A percentile compares a stretch with the other conserved stretches of the same genome.
Conservation (phyloP, 805 yeast genomes). For the Schizosaccharomyces cryophilus region DNA sequence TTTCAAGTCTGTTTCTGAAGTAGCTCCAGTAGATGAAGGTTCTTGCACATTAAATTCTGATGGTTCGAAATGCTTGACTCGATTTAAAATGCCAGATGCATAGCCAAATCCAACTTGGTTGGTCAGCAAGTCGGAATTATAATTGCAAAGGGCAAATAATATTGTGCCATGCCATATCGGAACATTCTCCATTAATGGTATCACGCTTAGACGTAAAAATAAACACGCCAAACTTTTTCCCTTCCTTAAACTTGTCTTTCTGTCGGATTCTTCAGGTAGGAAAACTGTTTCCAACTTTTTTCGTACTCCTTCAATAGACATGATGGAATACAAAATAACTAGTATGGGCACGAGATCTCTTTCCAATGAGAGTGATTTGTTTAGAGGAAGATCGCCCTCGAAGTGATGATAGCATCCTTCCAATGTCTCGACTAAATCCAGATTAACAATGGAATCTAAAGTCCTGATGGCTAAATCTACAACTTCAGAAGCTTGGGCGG, state of each 20-base stretch:
- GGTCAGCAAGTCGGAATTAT: not conserved
- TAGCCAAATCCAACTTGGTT: constrained; percentile 11
- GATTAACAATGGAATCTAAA: not conserved
- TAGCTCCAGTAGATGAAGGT: not conserved
- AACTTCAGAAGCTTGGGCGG: not conserved
- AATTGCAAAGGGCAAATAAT: not conserved
- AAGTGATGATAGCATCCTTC: not conserved
- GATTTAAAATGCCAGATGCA: constrained; percentile 9
- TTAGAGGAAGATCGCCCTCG: no score
- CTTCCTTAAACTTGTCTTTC: no score
- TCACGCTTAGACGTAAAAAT: no score
- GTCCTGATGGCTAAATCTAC: not conserved
- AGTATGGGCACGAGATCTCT: no score
- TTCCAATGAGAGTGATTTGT: no score
- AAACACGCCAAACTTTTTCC: no score
- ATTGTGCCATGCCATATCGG: no score
- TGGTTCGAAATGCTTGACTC: not conserved
- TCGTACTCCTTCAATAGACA: no score
- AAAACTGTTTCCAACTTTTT: no score
- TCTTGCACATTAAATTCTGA: not conserved
- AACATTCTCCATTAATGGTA: no score
- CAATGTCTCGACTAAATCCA: not conserved
- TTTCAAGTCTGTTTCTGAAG: not conserved
- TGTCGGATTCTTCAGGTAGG: no score
- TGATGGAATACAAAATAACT: no score